Evolutionary conservation across 805 yeast species (phyloP).

Genomic region (Ogataea pilisensis): DNA sequence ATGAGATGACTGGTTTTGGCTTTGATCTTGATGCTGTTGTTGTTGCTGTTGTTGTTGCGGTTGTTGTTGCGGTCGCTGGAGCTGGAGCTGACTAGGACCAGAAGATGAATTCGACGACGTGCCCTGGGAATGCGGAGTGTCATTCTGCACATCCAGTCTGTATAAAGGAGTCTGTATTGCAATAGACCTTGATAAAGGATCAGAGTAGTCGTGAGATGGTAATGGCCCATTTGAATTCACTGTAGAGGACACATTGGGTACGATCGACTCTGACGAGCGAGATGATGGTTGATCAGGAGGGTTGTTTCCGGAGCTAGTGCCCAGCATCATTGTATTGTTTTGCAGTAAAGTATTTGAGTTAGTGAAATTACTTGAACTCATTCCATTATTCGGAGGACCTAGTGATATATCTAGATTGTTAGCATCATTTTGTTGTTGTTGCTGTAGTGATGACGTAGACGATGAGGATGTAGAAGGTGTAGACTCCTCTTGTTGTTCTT

Average conservation of each 20-base stretch:
- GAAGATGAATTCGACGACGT: constrained; percentile 2
- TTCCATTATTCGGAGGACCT: constrained; percentile 7
- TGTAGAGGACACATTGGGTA: background rate
- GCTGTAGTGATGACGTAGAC: background rate
- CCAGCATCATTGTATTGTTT: background rate
- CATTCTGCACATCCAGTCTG: constrained; percentile 16
- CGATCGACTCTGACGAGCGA: background rate
- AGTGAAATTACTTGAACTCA: constrained; percentile 9
- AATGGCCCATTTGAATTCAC: background rate
- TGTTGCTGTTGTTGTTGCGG: constrained; percentile 2
- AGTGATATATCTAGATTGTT: constrained; percentile 10
- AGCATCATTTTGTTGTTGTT: constrained; percentile 8
- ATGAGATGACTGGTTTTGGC: constrained; percentile 1
- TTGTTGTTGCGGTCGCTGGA: constrained; percentile 6
- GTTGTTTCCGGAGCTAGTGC: background rate
- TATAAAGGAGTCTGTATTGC: constrained; percentile 23
- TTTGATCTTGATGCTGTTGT: constrained; percentile 2
- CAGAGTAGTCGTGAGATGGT: constrained; percentile 17
- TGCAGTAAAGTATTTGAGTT: constrained; percentile 11
- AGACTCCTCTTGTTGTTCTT: constrained; percentile 10
- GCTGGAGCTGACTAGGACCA: background rate
- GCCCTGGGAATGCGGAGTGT: constrained; percentile 1
- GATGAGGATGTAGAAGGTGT: constrained; percentile 10
- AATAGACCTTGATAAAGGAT: constrained; percentile 16
- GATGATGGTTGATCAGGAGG: background rate